Conservation (phyloP, 1,284 basidiomycete genomes). For the Cryptococcus sp. region DNA sequence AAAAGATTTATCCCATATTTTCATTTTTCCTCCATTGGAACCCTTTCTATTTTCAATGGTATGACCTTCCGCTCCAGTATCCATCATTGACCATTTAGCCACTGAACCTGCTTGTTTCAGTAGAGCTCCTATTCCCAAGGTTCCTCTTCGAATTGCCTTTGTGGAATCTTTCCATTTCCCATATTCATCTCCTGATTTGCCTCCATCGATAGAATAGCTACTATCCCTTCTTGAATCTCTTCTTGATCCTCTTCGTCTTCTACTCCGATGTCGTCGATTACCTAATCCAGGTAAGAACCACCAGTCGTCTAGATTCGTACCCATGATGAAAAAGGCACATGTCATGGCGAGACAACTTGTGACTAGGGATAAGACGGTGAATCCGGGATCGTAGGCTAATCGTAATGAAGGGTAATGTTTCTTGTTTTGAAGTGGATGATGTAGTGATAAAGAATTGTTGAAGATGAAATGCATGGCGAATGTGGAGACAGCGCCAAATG, state of each 20-base stretch:
- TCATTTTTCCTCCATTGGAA: conserved; percentile 1
- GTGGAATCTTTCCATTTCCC: conserved; percentile 26
- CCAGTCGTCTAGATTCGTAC: conserved; percentile 41
- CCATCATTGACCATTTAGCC: conserved; percentile 35
- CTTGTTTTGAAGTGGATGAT: conserved; percentile 30
- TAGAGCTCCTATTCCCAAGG: conserved; percentile 24
- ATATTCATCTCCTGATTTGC: conserved; percentile 23
- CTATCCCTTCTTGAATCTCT: neutral
- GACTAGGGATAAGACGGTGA: conserved; percentile 49
- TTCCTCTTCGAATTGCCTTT: conserved; percentile 18
- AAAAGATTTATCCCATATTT: conserved; percentile 4
- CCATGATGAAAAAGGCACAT: conserved; percentile 50
- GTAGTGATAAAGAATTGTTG: conserved; percentile 48
- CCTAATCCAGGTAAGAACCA: conserved; percentile 14
- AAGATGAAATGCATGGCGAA: conserved; percentile 51
- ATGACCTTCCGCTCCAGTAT: conserved; percentile 10
- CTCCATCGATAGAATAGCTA: neutral
- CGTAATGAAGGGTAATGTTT: conserved; percentile 26
- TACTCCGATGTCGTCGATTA: neutral
- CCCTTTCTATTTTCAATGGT: neutral
- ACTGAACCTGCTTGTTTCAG: conserved; percentile 26
- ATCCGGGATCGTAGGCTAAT: conserved; percentile 47
- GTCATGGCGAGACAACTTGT: conserved; percentile 48
- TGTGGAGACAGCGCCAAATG: conserved; percentile 49
- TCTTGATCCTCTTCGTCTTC: conserved; percentile 1